Base-by-base conservation (phyloP, 1,139 yeast genomes). In the Hyphopichia wangnamkhiaoensis region DNA sequence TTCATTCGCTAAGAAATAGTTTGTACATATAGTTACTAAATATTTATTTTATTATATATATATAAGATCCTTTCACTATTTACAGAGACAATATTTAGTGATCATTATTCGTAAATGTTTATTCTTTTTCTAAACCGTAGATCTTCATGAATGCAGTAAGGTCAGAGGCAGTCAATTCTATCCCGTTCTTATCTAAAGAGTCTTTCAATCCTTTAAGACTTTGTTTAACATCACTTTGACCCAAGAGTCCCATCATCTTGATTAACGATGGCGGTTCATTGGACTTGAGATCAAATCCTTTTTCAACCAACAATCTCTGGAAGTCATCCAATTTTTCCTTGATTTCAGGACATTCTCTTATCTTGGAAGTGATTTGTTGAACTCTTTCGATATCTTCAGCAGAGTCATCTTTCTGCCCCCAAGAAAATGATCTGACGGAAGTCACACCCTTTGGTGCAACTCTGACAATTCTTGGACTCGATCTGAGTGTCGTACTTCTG, bases 1-100 rank as follows among this genome's bases (percentile, higher is more conserved):
- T 30, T 78, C 81, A 14, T 73, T 90, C 50, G 90, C 95, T 23
- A 85, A 83, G 64, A 82, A 84, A 59, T 71, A 68, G 45, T 36
- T 27, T 10, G 2, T 18, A 13, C 13, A 34, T 23, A n/a, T n/a
- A n/a, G n/a, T n/a, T n/a, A n/a, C n/a, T n/a, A n/a, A n/a, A n/a
- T n/a, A n/a, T n/a, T n/a, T n/a, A n/a, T n/a, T n/a, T n/a, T n/a
- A n/a, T n/a, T n/a, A n/a, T n/a, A n/a, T n/a, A n/a, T n/a, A n/a
- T n/a, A n/a, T n/a, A n/a, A n/a, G n/a, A n/a, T n/a, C n/a, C n/a
- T n/a, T n/a, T n/a, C n/a, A 17, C 17, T 31, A 31, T 19, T 3
- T 23, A 32, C 9, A 32, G 14, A 29, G 31, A 31, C 29, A 31
- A 37, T 32, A 34, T 40, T 31, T 34, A 25, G 17, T 19, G 18